Evolutionary conservation across 495 filamentous ascomycete species (phyloP).

Genomic region (Chlorociboria aeruginascens): DNA sequence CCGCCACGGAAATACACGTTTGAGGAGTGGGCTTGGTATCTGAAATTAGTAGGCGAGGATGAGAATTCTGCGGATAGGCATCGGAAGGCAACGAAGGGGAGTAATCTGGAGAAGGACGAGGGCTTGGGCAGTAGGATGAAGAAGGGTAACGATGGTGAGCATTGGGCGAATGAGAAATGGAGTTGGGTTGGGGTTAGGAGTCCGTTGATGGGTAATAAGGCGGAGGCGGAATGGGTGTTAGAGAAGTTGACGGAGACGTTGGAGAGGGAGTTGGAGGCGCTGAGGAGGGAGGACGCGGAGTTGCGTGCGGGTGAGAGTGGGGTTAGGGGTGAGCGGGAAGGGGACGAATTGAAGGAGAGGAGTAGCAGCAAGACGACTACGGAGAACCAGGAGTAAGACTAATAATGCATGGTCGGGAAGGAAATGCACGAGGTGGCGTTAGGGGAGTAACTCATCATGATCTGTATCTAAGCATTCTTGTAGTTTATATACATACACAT

Average conservation of each 20-base stretch:
- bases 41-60: constrained; percentile 64
- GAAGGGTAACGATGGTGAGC: constrained; percentile 5
- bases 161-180: constrained; percentile 10
- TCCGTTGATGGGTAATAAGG: constrained; percentile 60
- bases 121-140: constrained; percentile 18
- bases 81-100: constrained; percentile 24
- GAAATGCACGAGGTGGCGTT: neutral
- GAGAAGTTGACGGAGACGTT: constrained; percentile 46
- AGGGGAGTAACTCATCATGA: too few relatives aligned
- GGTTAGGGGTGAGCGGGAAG: neutral
- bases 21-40: constrained; percentile 71
- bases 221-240: constrained; percentile 74
- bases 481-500: neutral
- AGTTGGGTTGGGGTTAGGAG: constrained; percentile 59
- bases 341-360: neutral
- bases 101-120: neutral
- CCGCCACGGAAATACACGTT: constrained; percentile 62
- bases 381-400: neutral
- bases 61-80: constrained; percentile 36
- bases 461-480: too few relatives aligned
- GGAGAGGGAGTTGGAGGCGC: constrained; percentile 35
- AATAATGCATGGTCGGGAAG: neutral
- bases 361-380: neutral
- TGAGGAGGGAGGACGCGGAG: constrained; percentile 15
- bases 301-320: neutral